Evolutionary conservation across 176 grass and related monocot genomes (phyloP).

Genomic region (Calamus simplicifolius): DNA sequence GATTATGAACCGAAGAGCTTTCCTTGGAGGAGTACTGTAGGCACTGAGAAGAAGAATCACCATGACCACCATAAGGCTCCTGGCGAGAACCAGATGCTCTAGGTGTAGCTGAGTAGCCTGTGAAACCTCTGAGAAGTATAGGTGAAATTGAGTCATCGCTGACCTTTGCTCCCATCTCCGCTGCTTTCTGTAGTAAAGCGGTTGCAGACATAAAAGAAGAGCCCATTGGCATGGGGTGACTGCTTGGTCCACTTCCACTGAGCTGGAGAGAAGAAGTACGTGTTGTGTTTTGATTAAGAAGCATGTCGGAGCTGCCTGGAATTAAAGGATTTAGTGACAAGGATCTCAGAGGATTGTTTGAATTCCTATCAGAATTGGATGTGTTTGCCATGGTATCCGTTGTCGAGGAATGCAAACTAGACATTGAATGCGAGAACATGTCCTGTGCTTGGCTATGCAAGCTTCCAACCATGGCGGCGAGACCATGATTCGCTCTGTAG

Average conservation of each 20-base stretch:
- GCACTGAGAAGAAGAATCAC: conserved; percentile 34
- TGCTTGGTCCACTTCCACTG: conserved; percentile 29
- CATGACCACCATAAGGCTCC: conserved; percentile 16
- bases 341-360: conserved; percentile 34
- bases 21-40: conserved; percentile 31
- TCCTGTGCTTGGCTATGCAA: conserved; percentile 42
- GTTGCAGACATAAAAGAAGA: conserved; percentile 58
- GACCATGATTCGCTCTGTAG: conserved; percentile 30
- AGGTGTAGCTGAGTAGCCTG: conserved; percentile 26
- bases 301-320: conserved; percentile 35
- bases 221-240: conserved; percentile 40
- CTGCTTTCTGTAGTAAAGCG: conserved; percentile 60
- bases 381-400: conserved; percentile 36
- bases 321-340: conserved; percentile 44
- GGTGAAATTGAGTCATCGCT: conserved; percentile 62
- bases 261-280: conserved; percentile 33
- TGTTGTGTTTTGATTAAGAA: conserved; percentile 31
- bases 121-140: conserved; percentile 41
- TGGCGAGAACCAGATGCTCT: background rate
- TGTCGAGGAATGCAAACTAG: conserved; percentile 27
- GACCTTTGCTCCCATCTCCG: conserved; percentile 48
- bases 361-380: conserved; percentile 29
- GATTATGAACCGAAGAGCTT: conserved; percentile 30
- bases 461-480: conserved; percentile 47
- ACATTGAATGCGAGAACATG: conserved; percentile 30